Percentiles rank a stretch among this genome's conserved stretches.
These are phyloP conservation scores for Ogataea henricii DNA, from an alignment of 805 yeast species.

Conservation along the genomic window DNA sequence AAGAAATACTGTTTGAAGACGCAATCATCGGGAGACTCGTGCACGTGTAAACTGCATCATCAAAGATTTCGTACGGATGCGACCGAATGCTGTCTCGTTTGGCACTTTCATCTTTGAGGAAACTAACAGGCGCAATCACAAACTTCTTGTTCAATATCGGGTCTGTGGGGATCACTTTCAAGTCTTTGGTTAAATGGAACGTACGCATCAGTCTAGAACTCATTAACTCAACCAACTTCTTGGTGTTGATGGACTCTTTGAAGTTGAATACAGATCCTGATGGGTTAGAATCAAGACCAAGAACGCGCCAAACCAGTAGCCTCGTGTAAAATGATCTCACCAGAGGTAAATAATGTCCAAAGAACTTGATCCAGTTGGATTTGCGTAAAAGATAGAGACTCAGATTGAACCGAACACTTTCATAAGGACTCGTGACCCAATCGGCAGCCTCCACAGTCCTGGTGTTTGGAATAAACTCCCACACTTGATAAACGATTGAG, in stretches of 20 bases:
- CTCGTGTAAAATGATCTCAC: constrained; percentile 70
- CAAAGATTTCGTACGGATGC: constrained; percentile 65
- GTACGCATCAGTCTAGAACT: constrained; percentile 34
- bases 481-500: constrained; percentile 67
- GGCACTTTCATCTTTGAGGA: constrained; percentile 11
- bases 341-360: constrained; percentile 80
- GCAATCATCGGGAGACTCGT: constrained; percentile 18
- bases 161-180: constrained; percentile 30
- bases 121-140: constrained; percentile 40
- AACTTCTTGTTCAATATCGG: constrained; percentile 53
- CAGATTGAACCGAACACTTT: constrained; percentile 50
- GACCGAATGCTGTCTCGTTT: constrained; percentile 45
- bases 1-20: constrained; percentile 12
- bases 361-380: constrained; percentile 53
- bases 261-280: constrained; percentile 14
- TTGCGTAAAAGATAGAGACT: constrained; percentile 55
- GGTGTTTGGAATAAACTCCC: constrained; percentile 63
- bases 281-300: constrained; percentile 34
- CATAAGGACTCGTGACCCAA: constrained; percentile 45
- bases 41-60: constrained; percentile 59
- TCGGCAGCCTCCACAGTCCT: constrained; percentile 6
- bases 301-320: constrained; percentile 64
- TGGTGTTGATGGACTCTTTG: constrained; percentile 20
- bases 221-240: constrained; percentile 29
- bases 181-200: constrained; percentile 23